phyloP scores from a whole-genome alignment of 768 basidiomycete genomes.

The Calocera cornea region DNA sequence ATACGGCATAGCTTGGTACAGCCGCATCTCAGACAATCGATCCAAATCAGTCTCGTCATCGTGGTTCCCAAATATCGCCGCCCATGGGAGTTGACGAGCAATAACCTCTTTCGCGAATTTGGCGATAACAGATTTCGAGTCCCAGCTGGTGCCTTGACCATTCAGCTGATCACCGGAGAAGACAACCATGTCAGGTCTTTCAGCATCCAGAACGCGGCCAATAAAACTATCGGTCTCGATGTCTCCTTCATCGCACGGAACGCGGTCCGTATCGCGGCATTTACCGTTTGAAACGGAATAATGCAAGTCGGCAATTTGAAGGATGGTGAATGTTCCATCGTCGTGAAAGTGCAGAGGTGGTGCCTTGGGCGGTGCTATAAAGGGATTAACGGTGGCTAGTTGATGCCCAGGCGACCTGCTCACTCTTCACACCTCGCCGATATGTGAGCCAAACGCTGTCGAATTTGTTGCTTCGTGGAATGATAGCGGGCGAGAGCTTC shows the following conservation, averaged over 20 bases:
- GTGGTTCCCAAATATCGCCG: constrained; percentile 89
- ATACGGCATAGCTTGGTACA: constrained; percentile 62
- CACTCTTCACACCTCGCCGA: constrained; percentile 62
- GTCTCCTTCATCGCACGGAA: constrained; percentile 53
- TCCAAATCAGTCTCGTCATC: constrained; percentile 54
- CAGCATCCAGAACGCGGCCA: constrained; percentile 51
- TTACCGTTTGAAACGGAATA: constrained; percentile 63
- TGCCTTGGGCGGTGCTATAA: constrained; percentile 50
- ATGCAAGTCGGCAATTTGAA: constrained; percentile 89
- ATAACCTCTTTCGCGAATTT: constrained; percentile 75
- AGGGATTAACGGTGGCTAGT: neutral
- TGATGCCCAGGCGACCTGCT: constrained; percentile 19
- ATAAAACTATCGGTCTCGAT: constrained; percentile 65
- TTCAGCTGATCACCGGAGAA: constrained; percentile 81
- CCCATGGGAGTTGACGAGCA: constrained; percentile 71
- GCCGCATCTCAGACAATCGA: constrained; percentile 49
- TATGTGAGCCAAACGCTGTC: constrained; percentile 53
- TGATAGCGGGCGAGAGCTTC: constrained; percentile 48
- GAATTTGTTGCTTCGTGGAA: constrained; percentile 26
- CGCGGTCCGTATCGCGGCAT: constrained; percentile 53
- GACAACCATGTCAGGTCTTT: constrained; percentile 83
- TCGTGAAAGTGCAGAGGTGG: constrained; percentile 69
- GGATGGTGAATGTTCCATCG: constrained; percentile 74
- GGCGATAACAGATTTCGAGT: constrained; percentile 70
- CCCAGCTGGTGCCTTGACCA: constrained; percentile 83